These are phyloP conservation scores for Prototheca cutis DNA, from an alignment of 163 green algal species.

Conservation along the genomic window DNA sequence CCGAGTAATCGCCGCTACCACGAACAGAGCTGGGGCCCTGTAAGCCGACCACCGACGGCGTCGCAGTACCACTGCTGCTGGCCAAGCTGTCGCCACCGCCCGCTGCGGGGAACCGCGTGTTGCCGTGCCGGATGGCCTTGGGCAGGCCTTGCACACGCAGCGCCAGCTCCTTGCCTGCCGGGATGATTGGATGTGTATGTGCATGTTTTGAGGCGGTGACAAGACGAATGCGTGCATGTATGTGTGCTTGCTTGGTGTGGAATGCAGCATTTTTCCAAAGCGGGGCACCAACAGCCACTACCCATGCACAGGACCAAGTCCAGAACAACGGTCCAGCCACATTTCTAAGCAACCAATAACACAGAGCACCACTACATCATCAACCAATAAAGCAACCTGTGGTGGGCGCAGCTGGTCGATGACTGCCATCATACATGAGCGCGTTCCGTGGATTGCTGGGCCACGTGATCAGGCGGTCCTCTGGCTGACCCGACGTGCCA, in stretches of 20 bases:
- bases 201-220: too few species aligned
- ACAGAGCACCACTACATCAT: too few species aligned
- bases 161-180: conserved; percentile 38
- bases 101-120: conserved; percentile 52
- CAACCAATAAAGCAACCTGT: conserved; percentile 1
- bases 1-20: conserved; percentile 20
- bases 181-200: background rate
- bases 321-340: too few species aligned
- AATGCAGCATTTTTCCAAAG: background rate
- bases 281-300: background rate
- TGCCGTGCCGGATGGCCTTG: conserved; percentile 54
- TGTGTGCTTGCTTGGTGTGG: background rate
- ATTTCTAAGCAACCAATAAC: too few species aligned
- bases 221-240: background rate
- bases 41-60: conserved; percentile 1
- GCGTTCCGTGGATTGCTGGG: conserved; percentile 44
- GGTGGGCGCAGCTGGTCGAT: conserved; percentile 18
- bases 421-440: conserved; percentile 51
- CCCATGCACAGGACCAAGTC: too few species aligned
- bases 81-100: conserved; percentile 1
- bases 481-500: conserved; percentile 53
- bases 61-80: conserved; percentile 6
- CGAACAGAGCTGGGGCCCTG: background rate
- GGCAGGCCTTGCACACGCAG: conserved; percentile 47
- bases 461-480: conserved; percentile 39